phyloP scores from a whole-genome alignment of 352 stramenopile genomes.

The Aphanomyces stellatus region DNA sequence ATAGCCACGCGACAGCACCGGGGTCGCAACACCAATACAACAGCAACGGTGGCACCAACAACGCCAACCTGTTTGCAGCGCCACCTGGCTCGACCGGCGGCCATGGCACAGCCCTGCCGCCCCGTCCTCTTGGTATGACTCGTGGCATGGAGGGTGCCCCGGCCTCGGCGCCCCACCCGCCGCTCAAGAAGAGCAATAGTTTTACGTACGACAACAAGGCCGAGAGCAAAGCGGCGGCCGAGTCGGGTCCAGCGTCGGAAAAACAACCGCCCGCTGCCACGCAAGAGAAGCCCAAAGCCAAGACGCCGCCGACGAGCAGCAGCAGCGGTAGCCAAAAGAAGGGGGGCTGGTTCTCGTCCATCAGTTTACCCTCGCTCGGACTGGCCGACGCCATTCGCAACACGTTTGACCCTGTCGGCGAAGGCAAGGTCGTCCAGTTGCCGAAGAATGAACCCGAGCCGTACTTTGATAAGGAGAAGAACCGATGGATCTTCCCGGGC shows the following conservation, averaged over 20 bases:
- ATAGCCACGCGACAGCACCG: background rate
- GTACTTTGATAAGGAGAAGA: slow-evolving; percentile 72
- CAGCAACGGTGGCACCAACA: no score
- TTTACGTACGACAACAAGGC: slow-evolving; percentile 22
- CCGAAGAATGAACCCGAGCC: slow-evolving; percentile 72
- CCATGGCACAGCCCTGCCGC: background rate
- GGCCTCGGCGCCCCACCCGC: background rate
- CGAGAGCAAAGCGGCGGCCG: background rate
- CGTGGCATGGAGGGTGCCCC: background rate
- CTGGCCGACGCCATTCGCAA: slow-evolving; percentile 40
- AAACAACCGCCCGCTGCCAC: background rate
- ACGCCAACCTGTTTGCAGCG: no score
- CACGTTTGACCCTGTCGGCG: slow-evolving; percentile 61
- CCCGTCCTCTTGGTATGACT: background rate
- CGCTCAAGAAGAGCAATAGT: slow-evolving; percentile 11
- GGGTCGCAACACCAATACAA: background rate
- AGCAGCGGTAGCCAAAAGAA: slow-evolving; percentile 29
- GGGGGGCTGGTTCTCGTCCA: slow-evolving; percentile 44
- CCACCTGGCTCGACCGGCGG: background rate
- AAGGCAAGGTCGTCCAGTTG: slow-evolving; percentile 74
- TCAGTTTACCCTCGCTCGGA: slow-evolving; percentile 33
- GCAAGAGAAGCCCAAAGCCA: slow-evolving; percentile 51
- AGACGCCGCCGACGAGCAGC: slow-evolving; percentile 75
- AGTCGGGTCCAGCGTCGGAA: no score
- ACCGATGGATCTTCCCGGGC: slow-evolving; percentile 83